A percentile compares a stretch with the other conserved stretches of the same genome.
Evolutionary conservation across 2,329 filamentous ascomycete genomes (phyloP).

Genomic region (Septoria petroselini): DNA sequence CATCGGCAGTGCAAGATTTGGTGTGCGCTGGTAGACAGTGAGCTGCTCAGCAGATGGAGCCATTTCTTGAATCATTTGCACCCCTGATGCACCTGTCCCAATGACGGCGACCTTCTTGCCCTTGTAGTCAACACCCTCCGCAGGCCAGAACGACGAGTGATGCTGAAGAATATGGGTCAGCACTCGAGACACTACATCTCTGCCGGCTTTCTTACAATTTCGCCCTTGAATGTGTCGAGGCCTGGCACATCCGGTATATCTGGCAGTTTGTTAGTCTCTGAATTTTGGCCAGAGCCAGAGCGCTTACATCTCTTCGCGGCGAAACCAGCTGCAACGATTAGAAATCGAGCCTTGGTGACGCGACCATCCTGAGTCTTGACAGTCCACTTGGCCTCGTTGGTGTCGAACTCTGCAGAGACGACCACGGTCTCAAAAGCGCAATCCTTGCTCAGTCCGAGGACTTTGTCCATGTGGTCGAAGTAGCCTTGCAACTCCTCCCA

Average conservation of each 20-base stretch:
- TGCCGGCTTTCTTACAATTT: constrained; percentile 38
- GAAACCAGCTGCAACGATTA: constrained; percentile 56
- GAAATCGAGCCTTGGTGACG: constrained; percentile 50
- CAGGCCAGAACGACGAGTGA: constrained; percentile 45
- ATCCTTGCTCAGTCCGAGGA: constrained; percentile 56
- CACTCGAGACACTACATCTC: too few relatives aligned
- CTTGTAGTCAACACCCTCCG: constrained; percentile 49
- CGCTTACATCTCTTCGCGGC: constrained; percentile 53
- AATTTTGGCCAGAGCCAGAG: neutral
- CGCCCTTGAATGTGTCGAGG: constrained; percentile 58
- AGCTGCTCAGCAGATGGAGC: constrained; percentile 45
- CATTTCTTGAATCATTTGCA: constrained; percentile 60
- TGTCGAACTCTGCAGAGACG: constrained; percentile 52
- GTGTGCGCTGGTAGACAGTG: constrained; percentile 64
- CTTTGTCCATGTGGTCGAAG: constrained; percentile 59
- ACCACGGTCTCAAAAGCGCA: constrained; percentile 57
- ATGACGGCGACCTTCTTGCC: constrained; percentile 61
- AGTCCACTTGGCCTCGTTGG: constrained; percentile 48
- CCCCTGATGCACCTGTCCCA: constrained; percentile 62
- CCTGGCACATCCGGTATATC: constrained; percentile 60
- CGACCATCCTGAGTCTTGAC: constrained; percentile 54
- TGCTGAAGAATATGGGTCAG: constrained; percentile 15
- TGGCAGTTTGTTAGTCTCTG: constrained; percentile 12
- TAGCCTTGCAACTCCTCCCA: constrained; percentile 53
- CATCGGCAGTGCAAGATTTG: constrained; percentile 65